Evolutionary conservation across 108 stramenopile species (phyloP), one percentile per base, ranked within the genome.

Genomic region (Cyclotella atomus): DNA sequence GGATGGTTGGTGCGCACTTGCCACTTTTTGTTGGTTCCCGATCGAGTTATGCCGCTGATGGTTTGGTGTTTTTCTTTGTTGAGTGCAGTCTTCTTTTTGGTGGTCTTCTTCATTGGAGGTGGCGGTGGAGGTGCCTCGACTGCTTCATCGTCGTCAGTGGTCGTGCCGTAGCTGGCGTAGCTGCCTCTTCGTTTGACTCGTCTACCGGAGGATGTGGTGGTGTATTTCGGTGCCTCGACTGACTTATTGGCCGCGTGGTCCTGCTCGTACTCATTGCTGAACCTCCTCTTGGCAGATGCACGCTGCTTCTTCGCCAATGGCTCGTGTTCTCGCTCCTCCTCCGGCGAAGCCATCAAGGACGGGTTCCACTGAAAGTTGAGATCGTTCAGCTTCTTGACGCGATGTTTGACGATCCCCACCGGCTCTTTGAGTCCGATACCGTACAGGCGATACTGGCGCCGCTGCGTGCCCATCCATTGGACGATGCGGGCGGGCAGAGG

Each of bases 381-480:
- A 0, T 16, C n/a, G 12, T 61, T 41, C 60, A 61, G 41, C 60
- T 38, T 36, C 3, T 41, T 61, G 5, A 61, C 20, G 0, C 60
- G 60, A 38, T 61, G 60, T 20, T 61, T 61, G 2, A 61, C 41
- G 6, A 61, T 41, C 20, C 60, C 60, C 34, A 61, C 60, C 4
- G 60, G 60, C 12, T 19, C 23, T 20, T 61, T 61, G 5, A 38
- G 17, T 0, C 60, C 60, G 36, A 61, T 36, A 1, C 60, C 60
- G 29, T 61, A 61, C n/a, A 61, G 25, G 20, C 38, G 25, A 36
- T 61, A 61, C 23, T 61, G 60, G 24, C 60, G 60, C 20, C 20
- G 34, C 23, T 61, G 60, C 60, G 36, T 41, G 20, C 36, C 41
- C 60, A 61, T 41, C 60, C 60, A 61, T 6, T 36, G 60, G 20